phyloP scores from a whole-genome alignment of 169 alveolate genomes.

The Plasmodium vinckei region DNA sequence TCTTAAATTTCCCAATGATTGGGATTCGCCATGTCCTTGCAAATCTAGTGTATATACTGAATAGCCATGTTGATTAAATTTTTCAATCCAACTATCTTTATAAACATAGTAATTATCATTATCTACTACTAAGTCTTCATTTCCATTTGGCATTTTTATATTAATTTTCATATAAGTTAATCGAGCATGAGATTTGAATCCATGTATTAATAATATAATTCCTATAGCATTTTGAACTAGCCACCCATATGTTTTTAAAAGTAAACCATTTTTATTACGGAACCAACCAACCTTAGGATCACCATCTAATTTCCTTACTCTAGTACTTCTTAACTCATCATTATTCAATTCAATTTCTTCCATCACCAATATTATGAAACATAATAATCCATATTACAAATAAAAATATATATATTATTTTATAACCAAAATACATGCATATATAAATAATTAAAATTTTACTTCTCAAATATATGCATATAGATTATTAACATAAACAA shows the following conservation, averaged over 20 bases:
- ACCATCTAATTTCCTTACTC: slow-evolving; percentile 15
- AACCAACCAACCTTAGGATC: slow-evolving; percentile 63
- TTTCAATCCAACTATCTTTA: slow-evolving; percentile 78
- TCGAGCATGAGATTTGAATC: slow-evolving; percentile 78
- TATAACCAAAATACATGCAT: no score
- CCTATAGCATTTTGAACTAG: slow-evolving; percentile 76
- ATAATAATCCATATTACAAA: no score
- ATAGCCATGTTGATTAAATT: slow-evolving; percentile 76
- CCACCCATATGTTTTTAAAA: slow-evolving; percentile 76
- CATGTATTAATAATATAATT: slow-evolving; percentile 76
- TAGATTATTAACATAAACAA: no score
- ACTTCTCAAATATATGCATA: no score
- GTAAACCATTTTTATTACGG: slow-evolving; percentile 74
- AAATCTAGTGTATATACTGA: slow-evolving; percentile 78
- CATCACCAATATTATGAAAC: no score
- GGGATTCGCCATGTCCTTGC: slow-evolving; percentile 81
- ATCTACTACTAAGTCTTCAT: slow-evolving; percentile 30
- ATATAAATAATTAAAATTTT: no score
- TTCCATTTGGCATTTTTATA: slow-evolving; percentile 65
- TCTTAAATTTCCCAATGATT: slow-evolving; percentile 58
- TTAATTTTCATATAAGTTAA: slow-evolving; percentile 77
- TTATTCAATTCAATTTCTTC: no score
- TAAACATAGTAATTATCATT: slow-evolving; percentile 60
- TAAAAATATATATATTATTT: no score
- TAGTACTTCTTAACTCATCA: no score